phyloP scores from a whole-genome alignment of 2,329 filamentous ascomycete species.

The Hawksworthiomyces lignivorus region DNA sequence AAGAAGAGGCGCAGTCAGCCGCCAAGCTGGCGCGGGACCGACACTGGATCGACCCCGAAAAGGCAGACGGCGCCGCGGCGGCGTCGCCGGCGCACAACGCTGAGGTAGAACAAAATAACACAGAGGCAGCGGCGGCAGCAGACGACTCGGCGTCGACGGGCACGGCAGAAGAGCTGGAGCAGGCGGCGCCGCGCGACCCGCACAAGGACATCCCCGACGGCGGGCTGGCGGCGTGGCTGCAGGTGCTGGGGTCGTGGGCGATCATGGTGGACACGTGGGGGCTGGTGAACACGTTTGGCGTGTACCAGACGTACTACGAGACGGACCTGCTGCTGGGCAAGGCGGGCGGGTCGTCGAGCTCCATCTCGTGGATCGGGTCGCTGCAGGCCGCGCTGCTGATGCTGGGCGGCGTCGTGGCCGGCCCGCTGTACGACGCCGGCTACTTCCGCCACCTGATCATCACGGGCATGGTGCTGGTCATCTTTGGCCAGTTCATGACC shows the following conservation, averaged over 20 bases:
- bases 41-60: background rate
- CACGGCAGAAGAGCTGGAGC: background rate
- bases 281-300: conserved; percentile 36
- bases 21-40: too few relatives aligned
- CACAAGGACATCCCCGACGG: conserved; percentile 22
- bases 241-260: conserved; percentile 30
- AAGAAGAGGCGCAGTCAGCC: too few relatives aligned
- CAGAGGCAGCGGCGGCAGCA: background rate
- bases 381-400: conserved; percentile 34
- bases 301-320: conserved; percentile 39
- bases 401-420: conserved; percentile 31
- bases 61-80: background rate
- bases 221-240: conserved; percentile 31
- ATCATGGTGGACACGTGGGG: conserved; percentile 31
- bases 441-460: conserved; percentile 30
- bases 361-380: conserved; percentile 32
- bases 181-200: too few relatives aligned
- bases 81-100: too few relatives aligned
- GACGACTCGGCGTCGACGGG: background rate
- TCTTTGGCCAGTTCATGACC: conserved; percentile 36
- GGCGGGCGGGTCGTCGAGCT: conserved; percentile 17
- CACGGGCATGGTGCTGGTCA: conserved; percentile 27
- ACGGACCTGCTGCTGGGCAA: conserved; percentile 23
- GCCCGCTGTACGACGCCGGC: conserved; percentile 36
- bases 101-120: too few relatives aligned